These are phyloP conservation scores for Fusarium falciforme DNA, from an alignment of 2,329 filamentous ascomycete genomes.

Conservation along the genomic window DNA sequence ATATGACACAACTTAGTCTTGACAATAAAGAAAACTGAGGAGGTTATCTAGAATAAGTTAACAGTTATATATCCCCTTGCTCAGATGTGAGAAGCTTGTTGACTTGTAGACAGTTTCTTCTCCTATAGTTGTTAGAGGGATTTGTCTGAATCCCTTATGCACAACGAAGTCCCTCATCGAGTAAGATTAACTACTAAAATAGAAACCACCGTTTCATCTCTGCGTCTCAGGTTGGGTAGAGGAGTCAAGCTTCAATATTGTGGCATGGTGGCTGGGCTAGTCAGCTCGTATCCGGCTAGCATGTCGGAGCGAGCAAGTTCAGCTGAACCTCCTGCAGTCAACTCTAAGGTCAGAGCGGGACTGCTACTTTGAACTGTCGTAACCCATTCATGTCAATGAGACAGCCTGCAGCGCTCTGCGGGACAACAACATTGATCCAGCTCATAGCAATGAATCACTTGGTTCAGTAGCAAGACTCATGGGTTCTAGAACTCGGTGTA, in stretches of 20 bases:
- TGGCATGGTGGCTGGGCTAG: background rate
- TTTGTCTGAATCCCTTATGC: background rate
- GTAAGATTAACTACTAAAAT: background rate
- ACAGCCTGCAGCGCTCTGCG: background rate
- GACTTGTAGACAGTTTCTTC: background rate
- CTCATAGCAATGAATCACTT: background rate
- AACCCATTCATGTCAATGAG: background rate
- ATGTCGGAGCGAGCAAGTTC: background rate
- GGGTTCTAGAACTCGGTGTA: background rate
- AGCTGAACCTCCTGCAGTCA: background rate
- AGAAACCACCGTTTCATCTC: background rate
- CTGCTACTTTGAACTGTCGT: too few species aligned
- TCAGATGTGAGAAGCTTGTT: too few species aligned
- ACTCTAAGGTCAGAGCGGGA: background rate
- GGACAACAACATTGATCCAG: background rate
- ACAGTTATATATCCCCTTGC: background rate
- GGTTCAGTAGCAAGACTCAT: background rate
- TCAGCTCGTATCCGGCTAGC: background rate
- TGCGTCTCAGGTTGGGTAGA: background rate
- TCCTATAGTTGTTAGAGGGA: too few species aligned
- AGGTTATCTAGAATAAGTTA: too few species aligned
- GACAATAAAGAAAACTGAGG: fast-evolving
- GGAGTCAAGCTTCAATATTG: background rate
- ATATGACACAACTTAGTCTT: background rate
- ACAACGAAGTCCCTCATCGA: background rate